Percentiles rank a stretch among this genome's conserved stretches.
phyloP scores from a whole-genome alignment of 257 asterid genomes.

The Rubia yunnanensis region DNA sequence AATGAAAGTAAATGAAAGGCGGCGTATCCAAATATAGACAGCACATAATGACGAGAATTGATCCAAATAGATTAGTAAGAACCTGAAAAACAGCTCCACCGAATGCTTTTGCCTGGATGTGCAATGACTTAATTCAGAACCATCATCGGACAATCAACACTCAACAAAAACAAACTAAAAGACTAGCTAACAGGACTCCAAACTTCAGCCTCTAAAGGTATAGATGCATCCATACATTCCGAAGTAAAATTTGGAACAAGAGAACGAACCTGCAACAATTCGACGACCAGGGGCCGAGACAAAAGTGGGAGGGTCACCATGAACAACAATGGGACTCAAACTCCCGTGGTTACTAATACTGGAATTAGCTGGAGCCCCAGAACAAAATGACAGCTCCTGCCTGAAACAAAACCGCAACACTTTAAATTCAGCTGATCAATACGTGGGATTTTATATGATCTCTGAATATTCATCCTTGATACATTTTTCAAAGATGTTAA shows the following conservation, averaged over 20 bases:
- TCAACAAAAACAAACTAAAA: neutral
- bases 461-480: no score
- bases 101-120: conserved; percentile 73
- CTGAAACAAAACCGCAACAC: neutral
- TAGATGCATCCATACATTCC: neutral
- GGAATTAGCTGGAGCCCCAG: neutral
- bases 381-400: neutral
- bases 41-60: neutral
- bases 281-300: conserved; percentile 94
- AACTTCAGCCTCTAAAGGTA: neutral
- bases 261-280: conserved; percentile 65
- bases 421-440: no score
- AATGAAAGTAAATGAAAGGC: no score
- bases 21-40: no score
- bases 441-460: no score
- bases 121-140: conserved; percentile 51
- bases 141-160: neutral
- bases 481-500: no score
- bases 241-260: neutral
- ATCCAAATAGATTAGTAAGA: conserved; percentile 1
- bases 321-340: conserved; percentile 58
- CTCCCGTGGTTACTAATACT: conserved; percentile 1
- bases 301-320: conserved; percentile 86
- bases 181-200: neutral
- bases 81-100: conserved; percentile 99